Conservation (phyloP, 768 basidiomycete species). For the Rhizopogon roseolus region DNA sequence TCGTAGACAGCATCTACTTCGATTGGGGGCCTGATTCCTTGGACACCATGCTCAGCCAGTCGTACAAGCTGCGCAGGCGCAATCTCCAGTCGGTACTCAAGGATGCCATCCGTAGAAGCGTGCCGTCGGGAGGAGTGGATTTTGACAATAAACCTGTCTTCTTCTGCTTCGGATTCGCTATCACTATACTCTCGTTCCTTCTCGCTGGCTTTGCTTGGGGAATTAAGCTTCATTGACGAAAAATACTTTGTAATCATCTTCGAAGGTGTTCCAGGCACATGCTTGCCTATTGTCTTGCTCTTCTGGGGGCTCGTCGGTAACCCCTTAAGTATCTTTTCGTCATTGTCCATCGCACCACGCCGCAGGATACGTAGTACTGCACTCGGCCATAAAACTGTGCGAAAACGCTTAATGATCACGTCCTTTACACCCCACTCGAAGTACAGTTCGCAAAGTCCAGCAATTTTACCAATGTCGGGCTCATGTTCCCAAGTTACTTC, state of each 20-base stretch:
- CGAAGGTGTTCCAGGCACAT: constrained; percentile 35
- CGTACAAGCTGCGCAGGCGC: constrained; percentile 62
- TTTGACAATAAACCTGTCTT: constrained; percentile 17
- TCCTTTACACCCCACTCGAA: constrained; percentile 93
- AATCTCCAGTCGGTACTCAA: constrained; percentile 81
- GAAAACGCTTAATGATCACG: constrained; percentile 77
- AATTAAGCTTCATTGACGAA: constrained; percentile 38
- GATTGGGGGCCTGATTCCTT: constrained; percentile 49
- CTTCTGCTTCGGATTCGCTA: constrained; percentile 5
- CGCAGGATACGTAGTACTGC: constrained; percentile 68
- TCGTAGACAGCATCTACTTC: constrained; percentile 39
- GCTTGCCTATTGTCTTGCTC: constrained; percentile 17
- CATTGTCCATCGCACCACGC: constrained; percentile 51
- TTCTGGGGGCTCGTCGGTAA: constrained; percentile 38
- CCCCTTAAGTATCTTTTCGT: constrained; percentile 19
- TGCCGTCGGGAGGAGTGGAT: constrained; percentile 66
- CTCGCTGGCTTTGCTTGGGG: constrained; percentile 6
- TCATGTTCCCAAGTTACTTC: constrained; percentile 52
- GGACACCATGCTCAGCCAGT: constrained; percentile 61
- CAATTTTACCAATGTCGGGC: constrained; percentile 67
- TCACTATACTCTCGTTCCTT: not conserved
- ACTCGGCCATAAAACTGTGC: constrained; percentile 78
- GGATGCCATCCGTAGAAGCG: constrained; percentile 60
- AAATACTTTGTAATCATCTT: constrained; percentile 56
- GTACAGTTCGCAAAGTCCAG: constrained; percentile 76